Conservation (phyloP, 108 stramenopile species). For the Skeletonema tropicum region DNA sequence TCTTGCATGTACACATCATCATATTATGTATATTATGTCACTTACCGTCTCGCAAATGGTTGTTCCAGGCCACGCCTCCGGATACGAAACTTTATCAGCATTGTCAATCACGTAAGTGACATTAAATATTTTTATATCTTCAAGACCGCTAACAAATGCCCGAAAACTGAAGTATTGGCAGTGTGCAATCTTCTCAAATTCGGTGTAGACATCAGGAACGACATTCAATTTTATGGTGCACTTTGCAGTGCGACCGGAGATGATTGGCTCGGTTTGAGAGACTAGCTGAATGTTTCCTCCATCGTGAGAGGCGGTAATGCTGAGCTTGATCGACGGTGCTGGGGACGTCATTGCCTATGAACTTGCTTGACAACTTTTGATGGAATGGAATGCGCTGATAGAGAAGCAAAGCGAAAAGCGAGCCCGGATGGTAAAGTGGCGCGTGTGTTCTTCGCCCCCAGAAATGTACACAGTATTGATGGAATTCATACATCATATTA, state of each 20-base stretch:
- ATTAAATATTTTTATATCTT: slow-evolving; percentile 34
- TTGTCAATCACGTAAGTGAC: slow-evolving; percentile 73
- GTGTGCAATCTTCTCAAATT: slow-evolving; percentile 71
- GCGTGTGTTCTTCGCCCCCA: too few relatives aligned
- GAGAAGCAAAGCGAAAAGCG: too few relatives aligned
- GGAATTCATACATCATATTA: too few relatives aligned
- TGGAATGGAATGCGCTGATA: too few relatives aligned
- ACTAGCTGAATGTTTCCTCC: slow-evolving; percentile 78
- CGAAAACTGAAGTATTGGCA: slow-evolving; percentile 82
- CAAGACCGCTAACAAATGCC: slow-evolving; percentile 33
- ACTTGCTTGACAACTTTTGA: too few relatives aligned
- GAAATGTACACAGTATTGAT: too few relatives aligned
- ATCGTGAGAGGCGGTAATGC: slow-evolving; percentile 78
- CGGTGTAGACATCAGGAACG: slow-evolving; percentile 69
- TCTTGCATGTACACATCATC: neutral
- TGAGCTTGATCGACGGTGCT: slow-evolving; percentile 23
- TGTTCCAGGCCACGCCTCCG: slow-evolving; percentile 71
- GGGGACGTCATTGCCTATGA: neutral
- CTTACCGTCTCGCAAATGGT: slow-evolving; percentile 63
- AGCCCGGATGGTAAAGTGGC: too few relatives aligned
- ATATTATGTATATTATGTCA: too few relatives aligned
- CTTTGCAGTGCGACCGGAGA: slow-evolving; percentile 51
- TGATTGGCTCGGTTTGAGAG: slow-evolving; percentile 17
- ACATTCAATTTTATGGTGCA: slow-evolving; percentile 27
- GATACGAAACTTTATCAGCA: slow-evolving; percentile 64